These are phyloP conservation scores for Linnemannia elongata DNA, from an alignment of 192 early-diverging fungal genomes.

Conservation along the genomic window DNA sequence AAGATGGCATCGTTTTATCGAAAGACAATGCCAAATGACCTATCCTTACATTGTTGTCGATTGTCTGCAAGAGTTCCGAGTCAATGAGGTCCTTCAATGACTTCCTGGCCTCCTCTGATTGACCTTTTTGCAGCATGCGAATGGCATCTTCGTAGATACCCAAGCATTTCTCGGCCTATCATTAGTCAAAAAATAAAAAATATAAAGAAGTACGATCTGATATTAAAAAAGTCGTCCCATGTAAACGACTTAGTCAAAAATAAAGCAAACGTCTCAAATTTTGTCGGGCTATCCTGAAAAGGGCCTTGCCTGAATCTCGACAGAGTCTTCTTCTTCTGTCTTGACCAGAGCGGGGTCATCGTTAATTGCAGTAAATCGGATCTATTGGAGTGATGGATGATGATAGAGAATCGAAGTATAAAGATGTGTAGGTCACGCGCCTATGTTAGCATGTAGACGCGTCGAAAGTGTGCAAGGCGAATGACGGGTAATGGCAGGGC, in stretches of 20 bases:
- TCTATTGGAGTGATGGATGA: conserved; percentile 21
- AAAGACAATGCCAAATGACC: neutral
- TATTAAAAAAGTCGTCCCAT: neutral
- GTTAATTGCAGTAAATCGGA: conserved; percentile 52
- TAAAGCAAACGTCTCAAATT: neutral
- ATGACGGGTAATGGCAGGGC: neutral
- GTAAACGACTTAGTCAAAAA: neutral
- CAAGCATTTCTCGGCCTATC: conserved; percentile 62
- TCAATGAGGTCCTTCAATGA: conserved; percentile 56
- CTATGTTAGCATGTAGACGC: neutral
- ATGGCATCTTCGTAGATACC: conserved; percentile 60
- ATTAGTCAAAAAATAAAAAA: neutral
- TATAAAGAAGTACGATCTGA: neutral
- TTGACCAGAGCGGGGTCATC: conserved; percentile 43
- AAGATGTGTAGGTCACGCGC: conserved; percentile 1
- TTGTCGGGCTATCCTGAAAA: no score
- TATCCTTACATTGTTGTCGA: conserved; percentile 43
- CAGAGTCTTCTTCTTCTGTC: conserved; percentile 50
- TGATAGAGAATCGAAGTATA: neutral
- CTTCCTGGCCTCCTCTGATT: conserved; percentile 45
- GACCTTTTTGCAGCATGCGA: conserved; percentile 57
- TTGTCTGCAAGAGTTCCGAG: conserved; percentile 57
- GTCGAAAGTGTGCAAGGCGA: neutral
- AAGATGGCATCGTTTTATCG: neutral
- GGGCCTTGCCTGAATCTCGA: conserved; percentile 44